phyloP scores from a whole-genome alignment of 257 asterid species.

The Przewalskia tangutica region DNA sequence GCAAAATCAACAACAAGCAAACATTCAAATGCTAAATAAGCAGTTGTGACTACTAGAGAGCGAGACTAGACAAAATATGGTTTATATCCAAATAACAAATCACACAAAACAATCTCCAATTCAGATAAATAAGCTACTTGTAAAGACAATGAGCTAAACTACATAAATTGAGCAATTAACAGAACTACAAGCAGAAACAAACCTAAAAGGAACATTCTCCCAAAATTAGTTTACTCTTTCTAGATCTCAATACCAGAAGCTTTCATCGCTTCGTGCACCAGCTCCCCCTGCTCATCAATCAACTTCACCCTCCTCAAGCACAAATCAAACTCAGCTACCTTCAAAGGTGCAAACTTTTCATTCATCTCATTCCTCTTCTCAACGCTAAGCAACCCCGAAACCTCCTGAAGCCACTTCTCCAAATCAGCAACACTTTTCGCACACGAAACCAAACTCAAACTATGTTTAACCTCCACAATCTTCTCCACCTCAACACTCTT shows the following conservation, averaged over 20 bases:
- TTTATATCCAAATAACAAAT: not conserved
- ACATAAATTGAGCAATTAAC: not conserved
- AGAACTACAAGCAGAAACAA: not conserved
- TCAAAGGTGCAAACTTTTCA: slow-evolving; percentile 28
- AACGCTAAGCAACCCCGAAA: slow-evolving; percentile 15
- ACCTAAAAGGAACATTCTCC: not conserved
- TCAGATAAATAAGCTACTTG: not conserved
- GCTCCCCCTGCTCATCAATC: slow-evolving; percentile 18
- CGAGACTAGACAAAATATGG: not conserved
- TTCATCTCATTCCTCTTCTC: slow-evolving; percentile 25
- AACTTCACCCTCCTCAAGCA: slow-evolving; percentile 21
- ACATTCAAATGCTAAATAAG: not conserved
- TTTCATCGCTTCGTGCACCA: slow-evolving; percentile 24
- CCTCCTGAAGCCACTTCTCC: slow-evolving; percentile 29
- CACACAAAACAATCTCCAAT: not conserved
- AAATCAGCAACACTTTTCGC: not conserved
- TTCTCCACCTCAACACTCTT: not conserved
- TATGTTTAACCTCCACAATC: not conserved
- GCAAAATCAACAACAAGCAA: not conserved
- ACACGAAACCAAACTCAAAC: not conserved
- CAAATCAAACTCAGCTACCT: slow-evolving; percentile 19
- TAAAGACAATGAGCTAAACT: not conserved
- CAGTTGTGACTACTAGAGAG: not conserved
- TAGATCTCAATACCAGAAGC: not conserved
- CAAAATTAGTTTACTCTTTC: not conserved